Base-by-base conservation (phyloP, 2,329 filamentous ascomycete species). In the Setomelanomma holmii region DNA sequence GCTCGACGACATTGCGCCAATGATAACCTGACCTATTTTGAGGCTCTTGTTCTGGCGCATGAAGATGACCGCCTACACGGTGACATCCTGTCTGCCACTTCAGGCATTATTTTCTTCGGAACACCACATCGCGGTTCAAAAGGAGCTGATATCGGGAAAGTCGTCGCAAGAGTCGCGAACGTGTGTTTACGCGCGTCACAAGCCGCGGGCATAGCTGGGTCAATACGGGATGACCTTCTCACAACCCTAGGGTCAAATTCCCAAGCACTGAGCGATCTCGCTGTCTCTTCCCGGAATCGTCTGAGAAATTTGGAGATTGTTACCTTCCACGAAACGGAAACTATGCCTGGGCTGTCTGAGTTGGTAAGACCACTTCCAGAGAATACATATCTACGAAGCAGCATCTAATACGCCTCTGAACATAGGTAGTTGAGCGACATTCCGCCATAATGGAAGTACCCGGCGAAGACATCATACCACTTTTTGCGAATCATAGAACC, bases 371-470 rank as follows among this genome's bases (percentile, higher is more conserved):
- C 21, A 40, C n/a, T n/a, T 30, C 11, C n/a, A 7, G 23, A 49
- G 21, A 40, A 46, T 7, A 22, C 22, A 42, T 44, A 24, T 52
- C 23, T 54, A 34, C 33, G 40, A 46, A 30, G 27, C 16, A 43
- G 12, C 4, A 16, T 2, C 45, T 55, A 49, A 58, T 27, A 19
- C 22, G 6, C 21, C 17, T 45, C 39, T 35, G 24, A 51, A n/a
- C 40, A 17, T 50, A 65, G 62, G 53, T 65, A 16, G 62, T 65
- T 39, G 62, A 63, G 42, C 40, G 43, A 36, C 3, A 54, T 16
- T 61, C 60, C 5, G 62, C 60, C 46, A 59, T 63, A 39, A 58
- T 65, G 49, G 60, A 47, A 16, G 56, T 63, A 30, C 45, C 51
- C 34, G 44, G 49, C 24, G 60, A 65, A 39, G 23, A 58, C 1